Percentiles rank a stretch among this genome's conserved stretches.
These are phyloP conservation scores for Termitomyces sp. DNA, from an alignment of 768 basidiomycete species.

Conservation along the genomic window DNA sequence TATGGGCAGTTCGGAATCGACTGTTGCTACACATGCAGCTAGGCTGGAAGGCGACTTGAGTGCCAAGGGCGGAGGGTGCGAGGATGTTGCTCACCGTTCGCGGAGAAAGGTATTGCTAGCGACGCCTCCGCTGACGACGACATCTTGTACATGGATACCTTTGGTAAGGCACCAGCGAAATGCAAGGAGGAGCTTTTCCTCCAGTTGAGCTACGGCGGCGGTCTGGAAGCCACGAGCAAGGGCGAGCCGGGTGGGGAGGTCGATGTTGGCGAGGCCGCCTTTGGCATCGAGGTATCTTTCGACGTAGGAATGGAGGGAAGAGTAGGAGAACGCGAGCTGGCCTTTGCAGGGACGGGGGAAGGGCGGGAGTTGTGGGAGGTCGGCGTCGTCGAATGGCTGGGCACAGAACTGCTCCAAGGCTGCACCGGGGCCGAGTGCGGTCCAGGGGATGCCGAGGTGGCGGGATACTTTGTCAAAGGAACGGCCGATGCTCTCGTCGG, in stretches of 20 bases:
- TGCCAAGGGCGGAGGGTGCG: neutral
- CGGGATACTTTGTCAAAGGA: slow-evolving; percentile 82
- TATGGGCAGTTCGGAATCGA: slow-evolving; percentile 23
- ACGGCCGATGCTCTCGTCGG: slow-evolving; percentile 72
- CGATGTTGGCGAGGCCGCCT: slow-evolving; percentile 37
- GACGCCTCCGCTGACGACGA: slow-evolving; percentile 91
- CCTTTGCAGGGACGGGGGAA: slow-evolving; percentile 47
- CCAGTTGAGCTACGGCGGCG: slow-evolving; percentile 66
- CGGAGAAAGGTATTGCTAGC: slow-evolving; percentile 79
- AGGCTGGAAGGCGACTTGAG: slow-evolving; percentile 19
- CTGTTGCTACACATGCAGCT: slow-evolving; percentile 19
- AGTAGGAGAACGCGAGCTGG: slow-evolving; percentile 69
- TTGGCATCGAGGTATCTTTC: slow-evolving; percentile 46
- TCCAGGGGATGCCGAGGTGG: slow-evolving; percentile 61
- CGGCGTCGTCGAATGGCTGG: slow-evolving; percentile 19
- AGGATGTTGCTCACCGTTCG: slow-evolving; percentile 39
- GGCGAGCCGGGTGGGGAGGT: slow-evolving; percentile 31
- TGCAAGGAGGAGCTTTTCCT: slow-evolving; percentile 62
- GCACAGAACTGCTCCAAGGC: slow-evolving; percentile 71
- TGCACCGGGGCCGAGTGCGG: slow-evolving; percentile 64
- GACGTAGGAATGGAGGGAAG: slow-evolving; percentile 68
- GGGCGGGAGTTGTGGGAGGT: slow-evolving; percentile 25
- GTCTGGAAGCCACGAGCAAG: slow-evolving; percentile 71
- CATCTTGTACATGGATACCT: slow-evolving; percentile 39
- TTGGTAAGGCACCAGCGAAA: slow-evolving; percentile 35